A percentile compares a stretch with the other conserved stretches of the same genome.
Evolutionary conservation across 371 early-diverging fungal genomes (phyloP).

Genomic region (Mortierella polycephala): DNA sequence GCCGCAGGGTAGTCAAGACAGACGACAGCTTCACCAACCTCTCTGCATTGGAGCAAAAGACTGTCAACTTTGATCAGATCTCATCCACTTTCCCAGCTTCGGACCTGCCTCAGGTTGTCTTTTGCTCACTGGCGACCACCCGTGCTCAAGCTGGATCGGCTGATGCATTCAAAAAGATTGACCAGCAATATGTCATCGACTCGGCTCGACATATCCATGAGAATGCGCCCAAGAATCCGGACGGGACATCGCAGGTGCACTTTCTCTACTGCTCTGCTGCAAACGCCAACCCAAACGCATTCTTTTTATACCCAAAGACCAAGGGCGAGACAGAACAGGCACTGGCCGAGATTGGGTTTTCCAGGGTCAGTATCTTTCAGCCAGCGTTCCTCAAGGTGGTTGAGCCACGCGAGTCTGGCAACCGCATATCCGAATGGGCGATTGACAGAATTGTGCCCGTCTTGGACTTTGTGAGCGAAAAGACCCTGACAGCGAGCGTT

Average conservation of each 20-base stretch:
- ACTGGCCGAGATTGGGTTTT: constrained; percentile 69
- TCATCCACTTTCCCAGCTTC: constrained; percentile 30
- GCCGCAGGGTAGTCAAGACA: constrained; percentile 56
- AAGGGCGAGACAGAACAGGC: constrained; percentile 83
- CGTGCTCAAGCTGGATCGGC: constrained; percentile 73
- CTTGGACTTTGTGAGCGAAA: constrained; percentile 30
- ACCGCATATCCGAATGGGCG: constrained; percentile 11
- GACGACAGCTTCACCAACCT: constrained; percentile 36
- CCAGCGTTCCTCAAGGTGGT: constrained; percentile 69
- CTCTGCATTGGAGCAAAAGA: constrained; percentile 47
- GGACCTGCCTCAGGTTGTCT: constrained; percentile 62
- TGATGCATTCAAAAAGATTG: constrained; percentile 75
- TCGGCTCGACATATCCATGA: constrained; percentile 70
- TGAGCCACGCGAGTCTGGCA: constrained; percentile 37
- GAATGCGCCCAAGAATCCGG: constrained; percentile 62
- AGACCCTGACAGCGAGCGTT: constrained; percentile 20
- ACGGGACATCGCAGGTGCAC: constrained; percentile 61
- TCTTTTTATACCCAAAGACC: constrained; percentile 73
- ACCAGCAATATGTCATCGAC: constrained; percentile 77
- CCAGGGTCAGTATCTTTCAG: constrained; percentile 69
- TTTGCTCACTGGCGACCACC: constrained; percentile 78
- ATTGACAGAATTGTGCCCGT: constrained; percentile 21
- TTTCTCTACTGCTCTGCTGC: constrained; percentile 73
- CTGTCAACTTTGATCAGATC: constrained; percentile 64
- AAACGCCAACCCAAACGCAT: constrained; percentile 67